phyloP scores from a whole-genome alignment of 2,329 filamentous ascomycete species.

The Scedosporium aurantiacum region DNA sequence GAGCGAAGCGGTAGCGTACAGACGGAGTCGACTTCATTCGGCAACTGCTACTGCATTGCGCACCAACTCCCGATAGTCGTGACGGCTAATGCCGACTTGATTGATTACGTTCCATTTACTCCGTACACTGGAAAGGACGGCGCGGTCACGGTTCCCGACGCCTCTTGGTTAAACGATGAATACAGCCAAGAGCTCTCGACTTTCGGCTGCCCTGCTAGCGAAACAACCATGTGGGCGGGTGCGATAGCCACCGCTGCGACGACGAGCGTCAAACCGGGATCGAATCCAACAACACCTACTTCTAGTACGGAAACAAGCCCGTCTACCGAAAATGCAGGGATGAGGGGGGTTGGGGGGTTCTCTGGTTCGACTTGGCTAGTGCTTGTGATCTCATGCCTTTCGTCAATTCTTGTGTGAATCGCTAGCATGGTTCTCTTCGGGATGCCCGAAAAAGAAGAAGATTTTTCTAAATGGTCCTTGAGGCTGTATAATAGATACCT shows the following conservation, averaged over 20 bases:
- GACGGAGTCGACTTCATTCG: constrained; percentile 1
- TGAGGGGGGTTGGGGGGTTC: neutral
- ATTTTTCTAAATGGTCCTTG: neutral
- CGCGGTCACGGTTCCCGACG: neutral
- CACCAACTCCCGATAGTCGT: constrained; percentile 10
- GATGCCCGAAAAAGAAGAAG: neutral
- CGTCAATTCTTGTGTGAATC: neutral
- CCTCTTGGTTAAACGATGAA: neutral
- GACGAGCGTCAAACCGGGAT: neutral
- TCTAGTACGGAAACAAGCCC: neutral
- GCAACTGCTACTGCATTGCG: constrained; percentile 8
- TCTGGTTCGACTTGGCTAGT: neutral
- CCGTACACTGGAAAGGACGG: neutral
- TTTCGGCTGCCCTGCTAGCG: neutral
- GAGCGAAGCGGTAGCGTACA: constrained; percentile 1
- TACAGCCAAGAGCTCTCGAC: neutral
- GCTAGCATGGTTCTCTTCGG: neutral
- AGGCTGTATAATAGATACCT: no score
- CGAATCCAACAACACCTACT: neutral
- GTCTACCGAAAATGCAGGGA: neutral
- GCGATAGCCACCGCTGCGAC: neutral
- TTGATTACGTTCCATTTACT: neutral
- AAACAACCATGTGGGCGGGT: constrained; percentile 1
- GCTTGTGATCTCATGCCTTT: neutral
- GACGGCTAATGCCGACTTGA: constrained; percentile 7